These are phyloP conservation scores for Vitis hybrid DNA, from an alignment of 177 flowering plant genomes.

Conservation along the genomic window DNA sequence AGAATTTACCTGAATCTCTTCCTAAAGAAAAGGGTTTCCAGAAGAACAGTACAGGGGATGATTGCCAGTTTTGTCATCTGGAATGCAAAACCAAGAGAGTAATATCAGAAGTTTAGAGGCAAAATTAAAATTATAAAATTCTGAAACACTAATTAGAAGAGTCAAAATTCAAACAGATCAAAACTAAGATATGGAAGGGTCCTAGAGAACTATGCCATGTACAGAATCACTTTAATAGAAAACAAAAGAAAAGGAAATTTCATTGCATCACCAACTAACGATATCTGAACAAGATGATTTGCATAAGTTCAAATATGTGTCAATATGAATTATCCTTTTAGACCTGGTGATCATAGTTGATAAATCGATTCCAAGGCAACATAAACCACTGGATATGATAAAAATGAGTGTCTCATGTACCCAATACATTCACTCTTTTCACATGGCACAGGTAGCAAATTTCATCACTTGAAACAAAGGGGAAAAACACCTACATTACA, in stretches of 20 bases:
- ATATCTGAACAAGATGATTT: background rate
- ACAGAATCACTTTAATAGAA: background rate
- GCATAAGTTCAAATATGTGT: background rate
- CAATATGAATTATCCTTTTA: no score
- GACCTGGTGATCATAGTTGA: no score
- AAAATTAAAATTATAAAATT: background rate
- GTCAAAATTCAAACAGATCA: background rate
- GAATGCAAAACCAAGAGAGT: constrained; percentile 14
- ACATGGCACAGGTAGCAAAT: no score
- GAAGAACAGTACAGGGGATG: constrained; percentile 89
- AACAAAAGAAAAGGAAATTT: background rate
- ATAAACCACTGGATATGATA: no score
- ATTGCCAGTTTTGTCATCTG: constrained; percentile 98
- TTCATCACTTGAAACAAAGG: no score
- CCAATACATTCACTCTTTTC: no score
- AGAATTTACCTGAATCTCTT: constrained; percentile 77
- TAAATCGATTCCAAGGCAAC: no score
- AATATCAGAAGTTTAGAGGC: background rate
- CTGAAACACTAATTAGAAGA: background rate
- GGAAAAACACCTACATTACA: no score
- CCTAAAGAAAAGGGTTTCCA: constrained; percentile 89
- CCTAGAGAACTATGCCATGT: background rate
- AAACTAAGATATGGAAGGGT: background rate
- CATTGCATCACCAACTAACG: background rate
- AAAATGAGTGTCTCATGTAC: no score